A percentile compares a stretch with the other conserved stretches of the same genome.
phyloP scores from a whole-genome alignment of 225 moss, liverwort and hornwort species.

The Neckera pumila region DNA sequence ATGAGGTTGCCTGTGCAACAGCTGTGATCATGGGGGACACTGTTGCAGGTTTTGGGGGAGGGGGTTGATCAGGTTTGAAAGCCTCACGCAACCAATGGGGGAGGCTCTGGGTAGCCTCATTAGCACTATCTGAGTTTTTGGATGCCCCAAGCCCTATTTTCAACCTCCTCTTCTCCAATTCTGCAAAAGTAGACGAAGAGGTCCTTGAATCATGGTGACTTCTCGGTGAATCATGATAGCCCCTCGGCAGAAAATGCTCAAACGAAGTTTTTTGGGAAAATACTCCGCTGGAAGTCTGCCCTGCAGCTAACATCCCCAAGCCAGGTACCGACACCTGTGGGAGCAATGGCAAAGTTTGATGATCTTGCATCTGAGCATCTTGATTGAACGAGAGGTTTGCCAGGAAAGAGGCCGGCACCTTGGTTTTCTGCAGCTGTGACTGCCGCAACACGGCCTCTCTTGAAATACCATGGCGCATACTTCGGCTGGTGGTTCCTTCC shows the following conservation, averaged over 20 bases:
- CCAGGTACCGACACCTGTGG: slow-evolving; percentile 10
- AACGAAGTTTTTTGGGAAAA: slow-evolving; percentile 21
- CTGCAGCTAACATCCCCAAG: slow-evolving; percentile 9
- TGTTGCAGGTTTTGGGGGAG: slow-evolving; percentile 44
- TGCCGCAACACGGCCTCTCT: slow-evolving; percentile 14
- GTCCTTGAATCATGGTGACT: slow-evolving; percentile 25
- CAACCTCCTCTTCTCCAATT: slow-evolving; percentile 41
- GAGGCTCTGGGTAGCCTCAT: slow-evolving; percentile 58
- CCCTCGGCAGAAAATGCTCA: slow-evolving; percentile 11
- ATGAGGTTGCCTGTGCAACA: slow-evolving; percentile 72
- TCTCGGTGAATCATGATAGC: slow-evolving; percentile 9
- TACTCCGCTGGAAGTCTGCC: slow-evolving; percentile 20
- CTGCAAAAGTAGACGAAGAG: slow-evolving; percentile 26
- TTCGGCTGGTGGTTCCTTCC: slow-evolving; percentile 17
- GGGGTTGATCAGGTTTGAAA: slow-evolving; percentile 69
- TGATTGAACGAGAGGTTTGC: slow-evolving; percentile 26
- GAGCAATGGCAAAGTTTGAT: slow-evolving; percentile 32
- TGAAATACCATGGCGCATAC: background rate
- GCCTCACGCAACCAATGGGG: slow-evolving; percentile 98
- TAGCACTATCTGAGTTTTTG: background rate
- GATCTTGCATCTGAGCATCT: slow-evolving; percentile 17
- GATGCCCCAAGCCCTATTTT: slow-evolving; percentile 25
- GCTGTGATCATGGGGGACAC: slow-evolving; percentile 84
- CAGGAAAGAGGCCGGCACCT: slow-evolving; percentile 37
- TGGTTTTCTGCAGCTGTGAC: slow-evolving; percentile 22